phyloP scores from a whole-genome alignment of 192 early-diverging fungal genomes.

The Entrophospora sp. region DNA sequence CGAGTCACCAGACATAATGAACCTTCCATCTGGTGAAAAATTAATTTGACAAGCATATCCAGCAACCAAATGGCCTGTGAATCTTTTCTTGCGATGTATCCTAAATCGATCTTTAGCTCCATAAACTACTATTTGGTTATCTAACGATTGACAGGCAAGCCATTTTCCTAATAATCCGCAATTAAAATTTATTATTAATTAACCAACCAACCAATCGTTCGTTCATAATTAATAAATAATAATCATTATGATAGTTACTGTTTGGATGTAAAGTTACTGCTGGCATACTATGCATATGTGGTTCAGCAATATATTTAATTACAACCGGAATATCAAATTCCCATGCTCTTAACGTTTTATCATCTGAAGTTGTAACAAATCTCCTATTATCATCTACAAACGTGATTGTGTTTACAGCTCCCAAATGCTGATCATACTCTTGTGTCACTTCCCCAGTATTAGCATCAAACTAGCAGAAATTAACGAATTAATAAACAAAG shows the following conservation, averaged over 20 bases:
- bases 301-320: constrained; percentile 95
- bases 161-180: constrained; percentile 75
- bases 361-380: constrained; percentile 93
- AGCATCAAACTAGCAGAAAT: constrained; percentile 68
- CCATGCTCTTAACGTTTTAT: constrained; percentile 96
- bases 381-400: constrained; percentile 92
- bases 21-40: constrained; percentile 86
- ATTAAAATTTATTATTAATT: too few relatives aligned
- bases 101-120: constrained; percentile 78
- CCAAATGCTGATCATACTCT: constrained; percentile 96
- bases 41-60: constrained; percentile 94
- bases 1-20: constrained; percentile 81
- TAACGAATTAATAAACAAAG: background rate
- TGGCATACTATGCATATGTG: constrained; percentile 95
- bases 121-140: constrained; percentile 93
- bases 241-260: constrained; percentile 44
- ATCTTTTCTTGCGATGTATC: constrained; percentile 83
- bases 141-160: constrained; percentile 88
- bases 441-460: constrained; percentile 77
- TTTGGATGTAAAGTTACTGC: constrained; percentile 81
- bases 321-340: constrained; percentile 98
- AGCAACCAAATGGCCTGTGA: constrained; percentile 88
- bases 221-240: too few relatives aligned
- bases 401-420: constrained; percentile 92
- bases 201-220: too few relatives aligned